Conservation (phyloP, 225 moss, liverwort and hornwort species). For the Lunularia cruciata region DNA sequence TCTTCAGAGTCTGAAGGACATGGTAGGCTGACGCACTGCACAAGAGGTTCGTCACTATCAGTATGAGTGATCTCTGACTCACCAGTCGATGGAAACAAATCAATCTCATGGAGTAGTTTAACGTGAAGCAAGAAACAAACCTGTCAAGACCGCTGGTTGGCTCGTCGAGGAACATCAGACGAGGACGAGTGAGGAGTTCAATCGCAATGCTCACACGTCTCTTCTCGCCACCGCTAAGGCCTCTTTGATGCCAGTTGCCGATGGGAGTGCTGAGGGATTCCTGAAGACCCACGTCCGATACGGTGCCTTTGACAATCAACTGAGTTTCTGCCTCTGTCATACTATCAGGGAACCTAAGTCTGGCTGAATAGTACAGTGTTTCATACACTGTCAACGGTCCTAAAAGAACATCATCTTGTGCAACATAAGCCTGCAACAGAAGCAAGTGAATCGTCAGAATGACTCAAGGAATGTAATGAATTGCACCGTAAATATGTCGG, state of each 20-base stretch:
- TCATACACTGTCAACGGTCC: constrained; percentile 85
- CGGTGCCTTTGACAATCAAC: constrained; percentile 64
- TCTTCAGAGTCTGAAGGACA: constrained; percentile 35
- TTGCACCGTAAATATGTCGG: background rate
- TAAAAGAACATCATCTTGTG: constrained; percentile 78
- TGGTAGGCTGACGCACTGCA: constrained; percentile 49
- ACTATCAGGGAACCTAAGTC: constrained; percentile 57
- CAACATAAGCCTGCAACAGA: constrained; percentile 74
- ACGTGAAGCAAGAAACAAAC: background rate
- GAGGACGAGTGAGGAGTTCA: constrained; percentile 81
- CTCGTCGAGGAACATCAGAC: constrained; percentile 87
- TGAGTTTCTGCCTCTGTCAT: constrained; percentile 54
- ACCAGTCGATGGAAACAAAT: background rate
- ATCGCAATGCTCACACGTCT: constrained; percentile 86
- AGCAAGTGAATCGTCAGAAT: constrained; percentile 18
- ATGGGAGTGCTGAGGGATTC: constrained; percentile 69
- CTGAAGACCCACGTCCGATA: constrained; percentile 73
- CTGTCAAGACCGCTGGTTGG: constrained; percentile 91
- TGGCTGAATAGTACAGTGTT: constrained; percentile 71
- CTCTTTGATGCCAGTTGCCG: constrained; percentile 90
- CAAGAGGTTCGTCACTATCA: background rate
- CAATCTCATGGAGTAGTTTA: background rate
- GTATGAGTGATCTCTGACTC: background rate
- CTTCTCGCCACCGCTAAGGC: constrained; percentile 85
- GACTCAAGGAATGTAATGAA: background rate